Evolutionary conservation across 345 rosid species (phyloP).

Genomic region (Ceriops decandra): DNA sequence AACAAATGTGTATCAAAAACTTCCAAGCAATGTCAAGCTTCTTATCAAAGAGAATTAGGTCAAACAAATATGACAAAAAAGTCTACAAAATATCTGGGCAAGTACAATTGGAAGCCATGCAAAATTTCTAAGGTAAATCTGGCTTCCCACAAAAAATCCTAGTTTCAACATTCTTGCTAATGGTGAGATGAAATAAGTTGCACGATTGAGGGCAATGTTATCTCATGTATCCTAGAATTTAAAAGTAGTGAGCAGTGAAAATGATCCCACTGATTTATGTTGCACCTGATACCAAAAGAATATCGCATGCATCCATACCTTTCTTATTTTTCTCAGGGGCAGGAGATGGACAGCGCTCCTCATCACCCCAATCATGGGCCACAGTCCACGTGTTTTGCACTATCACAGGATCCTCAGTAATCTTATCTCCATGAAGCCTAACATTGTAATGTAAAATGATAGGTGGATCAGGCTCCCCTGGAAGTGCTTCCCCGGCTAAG

Average conservation of each 20-base stretch:
- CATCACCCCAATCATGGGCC: slow-evolving; percentile 93
- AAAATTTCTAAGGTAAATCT: too few relatives aligned
- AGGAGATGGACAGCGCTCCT: slow-evolving; percentile 93
- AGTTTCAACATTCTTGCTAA: too few relatives aligned
- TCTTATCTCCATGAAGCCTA: slow-evolving; percentile 91
- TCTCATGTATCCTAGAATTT: too few relatives aligned
- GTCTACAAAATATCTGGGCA: too few relatives aligned
- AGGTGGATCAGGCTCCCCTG: slow-evolving; percentile 99
- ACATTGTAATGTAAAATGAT: slow-evolving; percentile 88
- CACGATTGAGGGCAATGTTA: too few relatives aligned
- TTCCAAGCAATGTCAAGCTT: too few relatives aligned
- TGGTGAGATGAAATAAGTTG: too few relatives aligned
- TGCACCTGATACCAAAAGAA: neutral
- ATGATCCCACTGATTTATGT: neutral
- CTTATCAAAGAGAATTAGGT: too few relatives aligned
- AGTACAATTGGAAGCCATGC: too few relatives aligned
- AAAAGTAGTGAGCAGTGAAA: neutral
- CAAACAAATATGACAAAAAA: too few relatives aligned
- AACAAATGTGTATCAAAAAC: too few relatives aligned
- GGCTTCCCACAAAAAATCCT: too few relatives aligned
- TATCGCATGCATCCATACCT: slow-evolving; percentile 35
- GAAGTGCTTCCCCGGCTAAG: slow-evolving; percentile 86
- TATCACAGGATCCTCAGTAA: slow-evolving; percentile 93
- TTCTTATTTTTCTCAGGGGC: slow-evolving; percentile 64
- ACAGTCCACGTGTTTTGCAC: slow-evolving; percentile 96